phyloP scores from a whole-genome alignment of 352 stramenopile genomes.

The Globisporangium apiculatum region DNA sequence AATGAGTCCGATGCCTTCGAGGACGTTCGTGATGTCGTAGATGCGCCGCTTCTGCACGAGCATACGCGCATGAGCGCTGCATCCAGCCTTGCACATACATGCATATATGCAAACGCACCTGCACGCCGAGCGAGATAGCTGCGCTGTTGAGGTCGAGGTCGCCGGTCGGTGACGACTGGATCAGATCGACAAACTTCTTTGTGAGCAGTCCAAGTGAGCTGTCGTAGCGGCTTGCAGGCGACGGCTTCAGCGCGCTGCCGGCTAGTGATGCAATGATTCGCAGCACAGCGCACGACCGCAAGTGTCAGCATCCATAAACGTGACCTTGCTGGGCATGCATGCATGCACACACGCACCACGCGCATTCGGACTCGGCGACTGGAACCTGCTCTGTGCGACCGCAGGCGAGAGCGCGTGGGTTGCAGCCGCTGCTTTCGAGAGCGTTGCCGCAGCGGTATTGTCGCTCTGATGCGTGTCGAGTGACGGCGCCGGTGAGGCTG shows the following conservation, averaged over 20 bases:
- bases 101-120: conserved; percentile 26
- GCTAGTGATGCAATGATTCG: neutral
- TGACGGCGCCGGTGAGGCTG: conserved; percentile 12
- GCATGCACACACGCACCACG: conserved; percentile 17
- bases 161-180: conserved; percentile 82
- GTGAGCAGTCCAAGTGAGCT: conserved; percentile 94
- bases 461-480: conserved; percentile 5
- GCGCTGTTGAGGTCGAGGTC: conserved; percentile 95
- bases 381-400: conserved; percentile 23
- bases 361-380: conserved; percentile 40
- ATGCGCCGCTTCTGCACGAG: conserved; percentile 91
- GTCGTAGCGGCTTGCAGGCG: conserved; percentile 89
- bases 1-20: conserved; percentile 97
- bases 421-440: conserved; percentile 9
- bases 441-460: conserved; percentile 12
- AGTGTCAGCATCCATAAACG: too few relatives aligned
- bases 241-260: conserved; percentile 39
- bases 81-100: neutral
- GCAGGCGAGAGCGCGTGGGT: conserved; percentile 4
- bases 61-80: neutral
- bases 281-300: too few relatives aligned
- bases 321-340: neutral
- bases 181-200: conserved; percentile 96
- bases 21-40: conserved; percentile 99
- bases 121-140: conserved; percentile 68